A percentile compares a stretch with the other conserved stretches of the same genome.
These are phyloP conservation scores for Pterocarpus santalinus DNA, from an alignment of 306 rosid species.

Conservation along the genomic window DNA sequence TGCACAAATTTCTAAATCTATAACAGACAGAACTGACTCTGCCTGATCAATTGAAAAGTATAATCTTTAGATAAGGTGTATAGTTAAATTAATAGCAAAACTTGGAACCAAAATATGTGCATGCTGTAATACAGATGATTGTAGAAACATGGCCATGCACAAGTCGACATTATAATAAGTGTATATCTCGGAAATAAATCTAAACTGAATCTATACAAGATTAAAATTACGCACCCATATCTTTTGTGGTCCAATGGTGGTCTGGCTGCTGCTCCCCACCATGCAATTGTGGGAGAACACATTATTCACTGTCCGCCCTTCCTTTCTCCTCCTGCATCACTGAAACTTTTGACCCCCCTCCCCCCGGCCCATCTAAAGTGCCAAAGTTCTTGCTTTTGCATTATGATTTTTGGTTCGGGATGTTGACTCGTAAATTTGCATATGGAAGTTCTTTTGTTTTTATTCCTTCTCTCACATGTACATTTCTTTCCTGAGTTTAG, in stretches of 20 bases:
- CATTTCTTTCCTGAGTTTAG: slow-evolving; percentile 37
- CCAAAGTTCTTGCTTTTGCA: slow-evolving; percentile 41
- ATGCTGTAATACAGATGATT: not conserved
- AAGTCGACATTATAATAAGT: not conserved
- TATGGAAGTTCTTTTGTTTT: slow-evolving; percentile 7
- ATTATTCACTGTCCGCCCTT: slow-evolving; percentile 26
- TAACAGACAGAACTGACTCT: not conserved
- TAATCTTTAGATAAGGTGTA: not conserved
- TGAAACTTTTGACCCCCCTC: slow-evolving; percentile 36
- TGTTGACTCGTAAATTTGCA: slow-evolving; percentile 23
- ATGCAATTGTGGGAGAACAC: slow-evolving; percentile 41
- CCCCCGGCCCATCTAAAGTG: slow-evolving; percentile 8
- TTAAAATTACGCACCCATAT: slow-evolving; percentile 16
- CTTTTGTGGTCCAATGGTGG: slow-evolving; percentile 49
- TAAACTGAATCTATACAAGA: slow-evolving; percentile 4
- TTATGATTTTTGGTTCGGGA: slow-evolving; percentile 20
- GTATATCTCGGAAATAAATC: slow-evolving; percentile 20
- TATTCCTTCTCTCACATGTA: slow-evolving; percentile 11
- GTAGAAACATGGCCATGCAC: not conserved
- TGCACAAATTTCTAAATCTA: not conserved
- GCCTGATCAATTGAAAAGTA: too few species aligned
- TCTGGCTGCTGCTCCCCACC: slow-evolving; percentile 59
- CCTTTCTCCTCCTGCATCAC: slow-evolving; percentile 41
- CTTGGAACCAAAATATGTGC: not conserved
- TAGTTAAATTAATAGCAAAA: not conserved